Base-by-base conservation (phyloP, 2,329 filamentous ascomycete species). In the Exophiala phaeomuriformis region DNA sequence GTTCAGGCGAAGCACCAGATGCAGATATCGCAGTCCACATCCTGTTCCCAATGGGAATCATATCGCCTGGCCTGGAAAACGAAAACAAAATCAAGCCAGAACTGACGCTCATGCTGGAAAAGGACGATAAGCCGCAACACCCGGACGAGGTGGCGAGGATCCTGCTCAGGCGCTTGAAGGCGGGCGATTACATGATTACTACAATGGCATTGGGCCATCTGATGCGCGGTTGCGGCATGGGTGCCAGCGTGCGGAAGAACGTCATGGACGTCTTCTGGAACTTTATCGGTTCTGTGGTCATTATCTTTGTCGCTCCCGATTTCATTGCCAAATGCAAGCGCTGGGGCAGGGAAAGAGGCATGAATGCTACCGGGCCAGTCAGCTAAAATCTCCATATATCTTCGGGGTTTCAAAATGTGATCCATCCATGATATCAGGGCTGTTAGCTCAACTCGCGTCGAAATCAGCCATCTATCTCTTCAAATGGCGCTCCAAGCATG, bases 41-140 rank as follows among this genome's bases (percentile, higher is more conserved):
- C 40, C 81, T 97, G 8, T 87, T 84, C 64, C 93, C 93, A 0
- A 91, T 86, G 49, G 88, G 86, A 2, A 97, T 98, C 59, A 76
- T 82, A 9, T 84, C 80, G 4, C 84, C 88, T 0, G 90, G 90
- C 0, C 79, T 85, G 48, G 84, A 84, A 56, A 76, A 80, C 12
- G 91, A 97, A 72, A 84, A 94, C 64, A 70, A 74, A 63, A 79
- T 80, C 30, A 97, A 97, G 71, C 91, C 90, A 5, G 81, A 78
- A 3, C 77, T 96, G 47, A 95, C 90, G 2, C 78, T 82, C 61
- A 76, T 84, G 49, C 72, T 97, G 43, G 93, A 97, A 70, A 83
- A 87, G 61, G 79, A 80, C n/a, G 93, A 98, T 67, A 85, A 84
- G 9, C 77, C 82, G 44, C 86, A 94, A 69, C 84, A 79, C 0